Conservation (phyloP, 345 rosid species). For the Corymbia maculata region DNA sequence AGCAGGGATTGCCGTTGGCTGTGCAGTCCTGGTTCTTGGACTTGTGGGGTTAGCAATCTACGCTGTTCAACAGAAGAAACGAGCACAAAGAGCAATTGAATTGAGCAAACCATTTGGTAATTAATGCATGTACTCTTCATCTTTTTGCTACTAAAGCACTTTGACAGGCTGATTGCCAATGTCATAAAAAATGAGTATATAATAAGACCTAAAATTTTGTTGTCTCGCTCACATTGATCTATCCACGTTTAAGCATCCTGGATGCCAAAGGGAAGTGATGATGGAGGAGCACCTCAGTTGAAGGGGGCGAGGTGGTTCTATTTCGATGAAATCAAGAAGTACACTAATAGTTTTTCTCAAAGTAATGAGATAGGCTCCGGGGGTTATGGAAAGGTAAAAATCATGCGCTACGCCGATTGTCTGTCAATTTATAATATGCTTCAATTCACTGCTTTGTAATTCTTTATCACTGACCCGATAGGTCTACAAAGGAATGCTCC, state of each 20-base stretch:
- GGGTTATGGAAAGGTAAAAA: conserved; percentile 79
- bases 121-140: neutral
- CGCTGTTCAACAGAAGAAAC: conserved; percentile 83
- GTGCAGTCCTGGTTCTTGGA: conserved; percentile 43
- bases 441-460: neutral
- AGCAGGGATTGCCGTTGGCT: conserved; percentile 42
- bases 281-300: conserved; percentile 77
- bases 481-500: conserved; percentile 81
- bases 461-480: conserved; percentile 1
- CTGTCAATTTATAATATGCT: neutral
- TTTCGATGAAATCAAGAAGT: conserved; percentile 78
- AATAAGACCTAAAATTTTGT: neutral
- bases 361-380: conserved; percentile 85
- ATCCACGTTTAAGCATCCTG: conserved; percentile 56
- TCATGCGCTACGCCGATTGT: neutral
- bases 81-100: conserved; percentile 77
- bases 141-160: neutral
- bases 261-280: conserved; percentile 74
- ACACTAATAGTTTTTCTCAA: conserved; percentile 60
- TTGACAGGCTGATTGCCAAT: neutral
- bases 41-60: conserved; percentile 60
- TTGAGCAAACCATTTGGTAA: conserved; percentile 83
- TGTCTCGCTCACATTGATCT: neutral
- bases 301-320: conserved; percentile 96
- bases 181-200: neutral